Evolutionary conservation across 2,329 filamentous ascomycete genomes (phyloP), one percentile per base, ranked within the genome.

Genomic region (Neurospora sp.): DNA sequence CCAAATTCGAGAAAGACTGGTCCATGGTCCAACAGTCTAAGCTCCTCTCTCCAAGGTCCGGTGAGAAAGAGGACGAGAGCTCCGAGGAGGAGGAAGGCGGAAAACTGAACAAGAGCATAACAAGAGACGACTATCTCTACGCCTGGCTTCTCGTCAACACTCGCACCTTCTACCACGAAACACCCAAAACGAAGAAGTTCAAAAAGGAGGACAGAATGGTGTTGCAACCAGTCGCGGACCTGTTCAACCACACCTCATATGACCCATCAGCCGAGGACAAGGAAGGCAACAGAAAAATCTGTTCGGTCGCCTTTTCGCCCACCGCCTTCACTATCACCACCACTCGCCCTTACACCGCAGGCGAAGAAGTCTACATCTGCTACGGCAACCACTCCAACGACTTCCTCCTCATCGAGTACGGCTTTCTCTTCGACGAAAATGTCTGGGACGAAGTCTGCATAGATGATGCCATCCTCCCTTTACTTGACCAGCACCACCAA

Each of bases 341-440:
- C 2, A 80, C 83, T 66, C 78, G 81, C 1, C 76, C 80, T 0
- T 89, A 90, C 75, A 77, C 77, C 1, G 74, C 78, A 2, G 88
- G 88, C 8, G 86, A 91, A 23, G 91, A 93, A 79, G 80, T 94
- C 0, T 87, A 85, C 71, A 87, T 91, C 36, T 88, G 85, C 37
- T 94, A 94, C 74, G 91, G 91, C 3, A 78, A 83, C 1, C 91
- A 93, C 77, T 85, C 85, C 37, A 92, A 92, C 72, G 91, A 93
- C 76, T 91, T 91, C 73, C 79, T 93, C 19, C 83, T 93, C 2
- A 85, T 87, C 0, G 91, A 93, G 78, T 94, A 87, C 73, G 85
- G 85, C 4, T 87, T 87, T 73, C 76, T 84, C 11, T 77, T 84
- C 28, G 74, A 72, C 10, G 74, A 78, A 33, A 87, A 87, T 74